Evolutionary conservation across 1,139 yeast genomes (phyloP), one percentile per base, ranked within the genome.

Genomic region (Geotrichum europaeum): DNA sequence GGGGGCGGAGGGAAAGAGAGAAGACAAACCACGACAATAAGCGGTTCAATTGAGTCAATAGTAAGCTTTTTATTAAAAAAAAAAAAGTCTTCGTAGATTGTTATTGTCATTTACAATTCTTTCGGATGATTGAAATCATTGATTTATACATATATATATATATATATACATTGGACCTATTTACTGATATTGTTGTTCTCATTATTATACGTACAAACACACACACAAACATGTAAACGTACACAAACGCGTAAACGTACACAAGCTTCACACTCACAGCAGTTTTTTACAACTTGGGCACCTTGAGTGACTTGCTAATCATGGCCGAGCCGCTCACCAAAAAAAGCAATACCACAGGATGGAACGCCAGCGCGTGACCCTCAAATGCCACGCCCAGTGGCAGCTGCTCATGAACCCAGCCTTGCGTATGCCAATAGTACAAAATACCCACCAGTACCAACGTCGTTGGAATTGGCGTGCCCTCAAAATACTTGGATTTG

Each of bases 401-500:
- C 63, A 94, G 76, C 30, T 64, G 55, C 12, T 65, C 81, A 73
- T 73, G 81, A 70, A 68, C 78, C 76, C 64, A 58, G 52, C 73
- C 77, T 45, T 74, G 72, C 30, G 85, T 87, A 64, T 85, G 80
- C 66, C 75, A 71, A 63, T 75, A 77, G 30, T 91, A 89, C 89
- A 92, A 86, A 57, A 84, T 71, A 2, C 78, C 79, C 30, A 94
- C 96, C 73, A 94, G 81, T 58, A 82, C 76, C 67, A 94, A 79
- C 56, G 96, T 87, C 4, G 96, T 85, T 61, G 99, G 99, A 68
- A 94, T 90, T 18, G 99, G 99, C 58, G 94, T 83, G 12, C 99
- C 99, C 78, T 94, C 99, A 73, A 94, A 62, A 73, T 79, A 83
- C 71, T 86, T 83, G 24, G 92, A 84, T 75, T 91, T 91, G 34